Base-by-base conservation (phyloP, 2,329 filamentous ascomycete genomes). In the Fusarium sp. region DNA sequence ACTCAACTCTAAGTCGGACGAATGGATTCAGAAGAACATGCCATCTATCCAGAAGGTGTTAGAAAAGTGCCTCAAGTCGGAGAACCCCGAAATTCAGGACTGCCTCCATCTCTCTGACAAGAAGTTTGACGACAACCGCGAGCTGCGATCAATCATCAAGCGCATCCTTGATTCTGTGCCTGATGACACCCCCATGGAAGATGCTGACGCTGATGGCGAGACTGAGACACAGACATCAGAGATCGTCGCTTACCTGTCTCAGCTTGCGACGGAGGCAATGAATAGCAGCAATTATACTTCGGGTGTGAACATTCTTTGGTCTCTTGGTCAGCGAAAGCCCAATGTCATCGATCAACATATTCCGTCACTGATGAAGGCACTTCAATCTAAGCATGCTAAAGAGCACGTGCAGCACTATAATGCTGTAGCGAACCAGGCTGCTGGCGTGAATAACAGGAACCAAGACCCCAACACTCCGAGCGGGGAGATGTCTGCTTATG, bases 221-320 rank as follows among this genome's bases (percentile, higher is more conserved):
- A 85, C 91, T 52, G 94, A 97, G 73, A 89, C 89, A 18, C 90
- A 93, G 25, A 93, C 91, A 0, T 94, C 94, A 1, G 94, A 98
- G 77, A 94, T 98, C 73, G 90, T 97, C 52, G 90, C 89, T 2
- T 95, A 94, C 76, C 82, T 98, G 40, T 96, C 93, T 20, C 87
- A 90, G n/a, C 89, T 95, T 57, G 94, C 94, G 3, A 95, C 93
- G 0, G 96, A 98, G 80, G 92, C 92, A 12, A 89, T 99, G 71
- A 92, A 92, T 8, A 90, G 90, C 55, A 88, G 87, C 61, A 94
- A 94, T 71, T 94, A 97, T 76, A 88, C 94, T 20, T 94, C 94
- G 15, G 94, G 94, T 46, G 92, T 99, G 78, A 98, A 97, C 78
- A 91, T 97, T 25, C 83, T 99, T 18, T 98, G 94, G 94, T 96